A percentile compares a stretch with the other conserved stretches of the same genome.
Evolutionary conservation across 176 grass and related monocot genomes (phyloP).

Genomic region (Alopecurus myosuroides): DNA sequence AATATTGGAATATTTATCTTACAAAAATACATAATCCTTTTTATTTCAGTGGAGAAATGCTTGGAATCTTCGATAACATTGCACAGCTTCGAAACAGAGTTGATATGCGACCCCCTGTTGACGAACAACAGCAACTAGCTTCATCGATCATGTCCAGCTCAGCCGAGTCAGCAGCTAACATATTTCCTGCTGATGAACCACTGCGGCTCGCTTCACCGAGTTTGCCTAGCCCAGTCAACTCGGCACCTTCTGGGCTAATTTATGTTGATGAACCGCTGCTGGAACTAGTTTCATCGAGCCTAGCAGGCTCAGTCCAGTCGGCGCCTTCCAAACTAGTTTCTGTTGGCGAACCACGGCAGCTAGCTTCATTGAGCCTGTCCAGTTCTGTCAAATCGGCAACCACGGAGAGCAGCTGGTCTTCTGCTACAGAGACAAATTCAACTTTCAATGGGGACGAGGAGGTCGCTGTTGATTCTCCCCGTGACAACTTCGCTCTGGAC

Average conservation of each 20-base stretch:
- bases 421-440: neutral
- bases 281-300: neutral
- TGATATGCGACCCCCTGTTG: slow-evolving; percentile 20
- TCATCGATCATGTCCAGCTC: slow-evolving; percentile 28
- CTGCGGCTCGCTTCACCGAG: slow-evolving; percentile 10
- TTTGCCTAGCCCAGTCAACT: slow-evolving; percentile 9
- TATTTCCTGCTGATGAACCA: slow-evolving; percentile 27
- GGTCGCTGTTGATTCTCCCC: neutral
- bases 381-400: neutral
- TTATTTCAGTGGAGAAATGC: slow-evolving; percentile 60
- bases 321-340: neutral
- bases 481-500: neutral
- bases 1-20: neutral
- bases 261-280: neutral
- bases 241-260: neutral
- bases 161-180: slow-evolving; percentile 8
- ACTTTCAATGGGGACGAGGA: neutral
- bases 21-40: neutral
- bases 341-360: neutral
- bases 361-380: slow-evolving; percentile 14
- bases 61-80: slow-evolving; percentile 45
- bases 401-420: slow-evolving; percentile 17
- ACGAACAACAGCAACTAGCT: slow-evolving; percentile 16
- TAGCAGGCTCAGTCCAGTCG: slow-evolving; percentile 1
- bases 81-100: slow-evolving; percentile 39